Evolutionary conservation across 2,329 filamentous ascomycete genomes (phyloP).

Genomic region (Fusarium sp.): DNA sequence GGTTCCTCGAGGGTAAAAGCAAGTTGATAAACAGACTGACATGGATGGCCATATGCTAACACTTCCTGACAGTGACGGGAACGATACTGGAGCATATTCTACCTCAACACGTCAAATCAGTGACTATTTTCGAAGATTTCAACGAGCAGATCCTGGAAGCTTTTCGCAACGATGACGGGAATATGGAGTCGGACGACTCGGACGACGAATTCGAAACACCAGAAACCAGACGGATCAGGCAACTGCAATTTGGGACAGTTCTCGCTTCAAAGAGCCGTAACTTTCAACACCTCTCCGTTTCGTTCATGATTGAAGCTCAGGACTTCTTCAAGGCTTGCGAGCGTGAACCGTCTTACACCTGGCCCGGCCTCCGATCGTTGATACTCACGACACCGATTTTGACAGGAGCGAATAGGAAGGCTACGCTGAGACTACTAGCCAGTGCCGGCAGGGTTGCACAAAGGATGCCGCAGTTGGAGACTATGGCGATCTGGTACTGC

Average conservation of each 20-base stretch:
- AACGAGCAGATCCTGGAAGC: constrained; percentile 1
- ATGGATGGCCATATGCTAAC: background rate
- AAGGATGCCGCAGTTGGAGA: constrained; percentile 1
- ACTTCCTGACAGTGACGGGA: background rate
- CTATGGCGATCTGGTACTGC: background rate
- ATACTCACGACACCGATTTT: constrained; percentile 1
- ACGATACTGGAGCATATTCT: background rate
- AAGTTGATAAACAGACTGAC: background rate
- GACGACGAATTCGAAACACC: no score
- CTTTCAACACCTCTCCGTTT: constrained; percentile 1
- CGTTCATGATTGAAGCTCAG: background rate
- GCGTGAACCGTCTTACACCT: background rate
- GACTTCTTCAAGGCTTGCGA: background rate
- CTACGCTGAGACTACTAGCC: background rate
- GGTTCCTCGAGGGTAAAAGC: background rate
- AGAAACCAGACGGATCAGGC: background rate
- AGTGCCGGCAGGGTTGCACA: background rate
- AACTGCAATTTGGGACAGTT: background rate
- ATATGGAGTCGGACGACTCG: no score
- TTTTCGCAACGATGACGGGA: background rate
- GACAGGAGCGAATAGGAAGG: background rate
- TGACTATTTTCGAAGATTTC: constrained; percentile 4
- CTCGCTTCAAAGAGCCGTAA: background rate
- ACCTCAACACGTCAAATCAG: background rate
- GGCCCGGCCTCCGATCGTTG: background rate